A percentile compares a stretch with the other conserved stretches of the same genome.
These are phyloP conservation scores for Debaryomyces coudertii DNA, from an alignment of 1,139 yeast species.

Conservation along the genomic window DNA sequence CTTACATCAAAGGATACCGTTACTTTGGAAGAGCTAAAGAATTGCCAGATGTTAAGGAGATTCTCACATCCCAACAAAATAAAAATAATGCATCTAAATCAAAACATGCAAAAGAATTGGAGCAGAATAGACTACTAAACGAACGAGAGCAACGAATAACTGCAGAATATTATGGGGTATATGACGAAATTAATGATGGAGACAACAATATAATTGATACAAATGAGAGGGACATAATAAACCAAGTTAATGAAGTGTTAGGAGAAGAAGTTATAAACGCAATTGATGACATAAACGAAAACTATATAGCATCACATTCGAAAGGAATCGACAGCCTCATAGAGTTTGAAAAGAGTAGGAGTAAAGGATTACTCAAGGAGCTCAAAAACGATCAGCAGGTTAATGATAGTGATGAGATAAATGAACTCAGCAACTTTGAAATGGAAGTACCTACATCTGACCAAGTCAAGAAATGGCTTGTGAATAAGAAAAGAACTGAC, in stretches of 20 bases:
- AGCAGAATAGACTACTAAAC: conserved; percentile 22
- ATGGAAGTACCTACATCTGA: conserved; percentile 37
- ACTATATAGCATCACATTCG: background rate
- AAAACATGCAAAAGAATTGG: conserved; percentile 19
- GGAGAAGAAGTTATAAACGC: conserved; percentile 18
- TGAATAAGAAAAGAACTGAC: conserved; percentile 49
- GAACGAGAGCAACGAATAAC: conserved; percentile 20
- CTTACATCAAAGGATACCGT: conserved; percentile 54
- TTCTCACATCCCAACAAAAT: conserved; percentile 42
- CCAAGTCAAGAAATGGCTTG: conserved; percentile 50
- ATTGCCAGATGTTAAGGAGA: conserved; percentile 69
- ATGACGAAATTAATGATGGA: conserved; percentile 28
- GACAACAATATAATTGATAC: conserved; percentile 13
- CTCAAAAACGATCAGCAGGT: conserved; percentile 14
- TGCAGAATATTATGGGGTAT: conserved; percentile 49
- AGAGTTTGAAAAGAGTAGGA: conserved; percentile 25
- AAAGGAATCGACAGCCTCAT: conserved; percentile 19
- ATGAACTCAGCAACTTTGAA: conserved; percentile 23
- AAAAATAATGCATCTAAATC: conserved; percentile 16
- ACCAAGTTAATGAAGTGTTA: conserved; percentile 19
- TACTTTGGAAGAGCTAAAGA: conserved; percentile 87
- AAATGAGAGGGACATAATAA: conserved; percentile 13
- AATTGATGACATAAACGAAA: conserved; percentile 13
- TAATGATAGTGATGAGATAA: conserved; percentile 8
- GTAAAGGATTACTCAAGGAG: conserved; percentile 11